Base-by-base conservation (phyloP, 1,139 yeast species). In the Debaryomyces sp. region DNA sequence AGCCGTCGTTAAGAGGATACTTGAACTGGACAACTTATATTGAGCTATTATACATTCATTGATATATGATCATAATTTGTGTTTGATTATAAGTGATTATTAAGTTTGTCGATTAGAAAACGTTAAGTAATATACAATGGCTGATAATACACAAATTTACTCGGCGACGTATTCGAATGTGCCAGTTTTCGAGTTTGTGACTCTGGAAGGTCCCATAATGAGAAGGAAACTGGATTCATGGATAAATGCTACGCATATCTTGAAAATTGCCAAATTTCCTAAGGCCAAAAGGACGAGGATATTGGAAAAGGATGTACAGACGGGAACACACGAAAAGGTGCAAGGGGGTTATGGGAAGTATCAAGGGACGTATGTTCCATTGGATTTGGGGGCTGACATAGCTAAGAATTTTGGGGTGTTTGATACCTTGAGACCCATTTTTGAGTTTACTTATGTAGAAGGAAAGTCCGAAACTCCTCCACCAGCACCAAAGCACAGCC, bases 311-410 rank as follows among this genome's bases (percentile, higher is more conserved):
- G 97, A 91, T 62, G 89, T 92, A n/a, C 91, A 84, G 54, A 81
- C 85, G 1, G 96, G 96, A 26, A 75, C 75, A 36, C 96, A 90
- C 66, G 97, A 92, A 63, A 92, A 91, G 63, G 94, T 92, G 10
- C 97, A 91, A 68, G 97, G 97, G 41, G 97, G 97, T 0, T 89
- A 91, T 63, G 97, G 97, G 12, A 87, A 90, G 62, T 89, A 89
- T 64, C 97, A 92, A 68, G 98, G 98, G 1, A 89, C 97, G 0
- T 94, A 97, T 90, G 87, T 91, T 21, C 96, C 97, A 0, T 71
- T 81, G 52, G 78, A 80, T 24, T 69, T 87, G 29, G 89, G 92
- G 0, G 79, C 78, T 1, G 76, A 78, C 6, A 70, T 89, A 32
- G 96, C 97, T 2, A 73, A 72, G 44, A 85, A 84, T 59, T 92